Base-by-base conservation (phyloP, 1,139 yeast species). In the Geotrichum australiense region DNA sequence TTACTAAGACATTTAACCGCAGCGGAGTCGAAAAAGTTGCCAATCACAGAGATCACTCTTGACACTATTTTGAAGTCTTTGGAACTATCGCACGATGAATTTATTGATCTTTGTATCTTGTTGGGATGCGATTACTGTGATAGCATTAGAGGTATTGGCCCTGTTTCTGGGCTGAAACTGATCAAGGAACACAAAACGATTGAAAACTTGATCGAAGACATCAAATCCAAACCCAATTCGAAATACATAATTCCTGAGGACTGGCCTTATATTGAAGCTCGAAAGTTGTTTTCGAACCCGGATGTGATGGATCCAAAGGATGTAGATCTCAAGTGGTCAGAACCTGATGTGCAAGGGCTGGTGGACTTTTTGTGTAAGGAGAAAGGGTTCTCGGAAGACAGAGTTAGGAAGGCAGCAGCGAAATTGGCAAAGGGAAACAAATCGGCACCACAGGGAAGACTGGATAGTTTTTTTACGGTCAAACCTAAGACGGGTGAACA, bases 101-200 rank as follows among this genome's bases (percentile, higher is more conserved):
- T 91, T 61, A 75, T 93, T 41, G 99, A 91, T 59, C 65, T 91
- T 55, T 89, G 98, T 66, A 91, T 93, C 37, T 69, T 91, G 54
- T 68, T 93, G 35, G 99, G 99, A 1, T 91, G 98, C 64, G 99
- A 91, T 65, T 91, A 91, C 62, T 86, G 96, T 65, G 97, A 91
- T 51, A 84, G 96, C 1, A 89, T 93, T 46, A 76, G 77, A 51
- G 98, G 98, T 11, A 80, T 93, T 42, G 99, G 99, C 3, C 97
- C 97, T 0, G 91, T 83, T 1, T 89, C 96, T 1, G 98, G 97
- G 0, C 71, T 74, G 50, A 89, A 91, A 55, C 70, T 91, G 49
- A 85, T 91, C 51, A 81, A 80, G 58, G 96, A 91, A 56, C 89
- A 86, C 61, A 80, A 82, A 1, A 72, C 81, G 0, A 69, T 91